Evolutionary conservation across 306 rosid genomes (phyloP).

Genomic region (Carpinus fangiana): DNA sequence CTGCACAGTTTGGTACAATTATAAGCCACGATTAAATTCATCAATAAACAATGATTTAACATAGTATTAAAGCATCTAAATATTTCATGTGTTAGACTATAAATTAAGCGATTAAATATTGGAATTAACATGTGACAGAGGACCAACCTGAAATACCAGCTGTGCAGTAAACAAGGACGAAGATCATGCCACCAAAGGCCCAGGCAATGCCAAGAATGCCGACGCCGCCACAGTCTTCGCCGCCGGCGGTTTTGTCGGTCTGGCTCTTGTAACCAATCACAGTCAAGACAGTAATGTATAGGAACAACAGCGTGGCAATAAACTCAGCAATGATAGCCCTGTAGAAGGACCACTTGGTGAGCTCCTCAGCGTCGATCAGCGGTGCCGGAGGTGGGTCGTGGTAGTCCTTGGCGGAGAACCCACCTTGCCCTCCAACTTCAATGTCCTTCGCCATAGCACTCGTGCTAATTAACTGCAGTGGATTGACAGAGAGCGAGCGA

Average conservation of each 20-base stretch:
- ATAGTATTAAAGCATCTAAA: too few species aligned
- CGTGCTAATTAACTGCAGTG: not conserved
- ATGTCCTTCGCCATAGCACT: conserved; percentile 37
- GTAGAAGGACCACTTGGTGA: conserved; percentile 74
- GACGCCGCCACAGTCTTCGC: conserved; percentile 8
- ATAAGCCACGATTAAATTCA: not conserved
- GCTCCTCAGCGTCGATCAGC: conserved; percentile 54
- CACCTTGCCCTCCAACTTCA: conserved; percentile 23
- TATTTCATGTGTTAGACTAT: too few species aligned
- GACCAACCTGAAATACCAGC: conserved; percentile 34
- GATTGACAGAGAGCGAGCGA: not conserved
- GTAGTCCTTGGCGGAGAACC: conserved; percentile 57
- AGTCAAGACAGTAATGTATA: conserved; percentile 58
- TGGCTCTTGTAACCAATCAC: conserved; percentile 50
- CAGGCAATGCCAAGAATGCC: conserved; percentile 31
- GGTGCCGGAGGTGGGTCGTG: conserved; percentile 76
- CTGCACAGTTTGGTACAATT: conserved; percentile 9
- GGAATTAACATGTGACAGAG: not conserved
- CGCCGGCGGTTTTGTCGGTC: not conserved
- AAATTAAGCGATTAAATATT: too few species aligned
- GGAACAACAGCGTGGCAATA: conserved; percentile 80
- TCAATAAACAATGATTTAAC: too few species aligned
- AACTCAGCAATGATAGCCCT: conserved; percentile 87
- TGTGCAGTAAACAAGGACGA: conserved; percentile 36
- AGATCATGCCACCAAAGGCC: conserved; percentile 36